Base-by-base conservation (phyloP, 352 stramenopile species). In the Pythium insidiosum region DNA sequence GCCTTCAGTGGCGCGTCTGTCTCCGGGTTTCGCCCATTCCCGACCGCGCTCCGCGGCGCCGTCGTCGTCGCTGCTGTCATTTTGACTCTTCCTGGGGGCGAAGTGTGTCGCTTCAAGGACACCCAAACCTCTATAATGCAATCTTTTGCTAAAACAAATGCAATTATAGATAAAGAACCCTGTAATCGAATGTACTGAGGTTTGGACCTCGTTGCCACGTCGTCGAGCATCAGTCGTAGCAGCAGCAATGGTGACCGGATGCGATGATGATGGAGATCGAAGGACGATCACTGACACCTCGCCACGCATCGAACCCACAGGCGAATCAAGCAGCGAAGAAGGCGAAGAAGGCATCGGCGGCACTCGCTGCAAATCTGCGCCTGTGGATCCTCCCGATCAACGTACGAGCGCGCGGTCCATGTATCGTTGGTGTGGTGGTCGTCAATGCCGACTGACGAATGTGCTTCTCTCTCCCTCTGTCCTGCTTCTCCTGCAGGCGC, bases 281-380 rank as follows among this genome's bases (percentile, higher is more conserved):
- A n/a, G n/a, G n/a, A n/a, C n/a, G n/a, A n/a, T n/a, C n/a, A n/a
- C n/a, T n/a, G n/a, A n/a, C n/a, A n/a, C n/a, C n/a, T n/a, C n/a
- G n/a, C n/a, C n/a, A n/a, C n/a, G n/a, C n/a, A n/a, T n/a, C n/a
- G n/a, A n/a, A n/a, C n/a, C n/a, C n/a, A 21, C 44, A 93, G 81
- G 81, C 81, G 26, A 90, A 90, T 30, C 81, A 94, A 46, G 73
- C 81, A 30, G 76, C 76, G 13, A 94, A 94, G 63, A 94, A 91
- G 57, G 81, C 81, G 21, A 67, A 90, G 47, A 63, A 65, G 31
- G 59, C 73, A 38, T 81, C 78, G 38, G 63, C 65, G 16, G 80
- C 71, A 43, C 68, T 94, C 42, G 87, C 77, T 40, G 58, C 70
- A 18, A 68, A 66, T 9, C 68, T 94, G 40, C 71, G 88, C 58